Evolutionary conservation across 768 basidiomycete genomes (phyloP), one percentile per base, ranked within the genome.

Genomic region (Trametes punicea): DNA sequence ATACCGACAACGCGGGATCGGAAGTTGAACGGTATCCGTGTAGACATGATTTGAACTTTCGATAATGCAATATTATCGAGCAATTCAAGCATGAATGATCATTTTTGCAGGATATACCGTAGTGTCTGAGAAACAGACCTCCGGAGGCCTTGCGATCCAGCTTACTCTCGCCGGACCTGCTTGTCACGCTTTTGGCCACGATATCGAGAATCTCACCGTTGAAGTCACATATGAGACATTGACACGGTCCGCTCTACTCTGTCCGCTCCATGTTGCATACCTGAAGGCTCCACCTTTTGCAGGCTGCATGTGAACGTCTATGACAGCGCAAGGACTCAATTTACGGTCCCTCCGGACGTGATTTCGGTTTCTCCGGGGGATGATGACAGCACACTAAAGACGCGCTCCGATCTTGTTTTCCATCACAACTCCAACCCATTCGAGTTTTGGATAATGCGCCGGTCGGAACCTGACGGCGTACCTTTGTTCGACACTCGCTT

Each of bases 361-460:
- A 71, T 86, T 30, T 57, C 71, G 29, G 57, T 74, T 2, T 67
- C 64, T 0, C 59, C 62, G 11, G 71, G 73, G 0, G 71, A 74
- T 51, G 34, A 42, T 18, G 46, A 53, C 33, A 20, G 51, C n/a
- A 26, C 46, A 10, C 23, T 54, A 25, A 70, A 65, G 33, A 53
- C 70, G 11, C 71, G 67, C 0, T 84, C 84, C 0, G 88, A 90
- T 62, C 74, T 91, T 9, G 71, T 83, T 3, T 90, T 91, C 73
- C 84, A 89, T 65, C 81, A 83, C 57, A 75, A 84, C 1, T 6
- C 76, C 1, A 72, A 74, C 0, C 88, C 90, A 0, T 91, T 91
- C 65, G 81, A 84, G 2, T 91, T 90, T 66, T 91, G 88, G 88
- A 82, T 91, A 59, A 87, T 86, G 1, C 81, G 88, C 40, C 80